These are phyloP conservation scores for bread wheat (Triticum aestivum) DNA, from an alignment of 176 grass and related monocot genomes.

Conservation along the genomic window IWGSC_CS_RefSeq_v2.1 NC_057805.1:488595897-488596396, in stretches of 20 bases:
- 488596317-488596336: slow-evolving; percentile 37
- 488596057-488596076: slow-evolving; percentile 31
- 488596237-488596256: slow-evolving; percentile 31
- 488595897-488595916: not conserved
- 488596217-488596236: slow-evolving; percentile 29
- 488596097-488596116: slow-evolving; percentile 60
- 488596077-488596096: slow-evolving; percentile 65
- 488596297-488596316: slow-evolving; percentile 40
- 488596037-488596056: slow-evolving; percentile 27
- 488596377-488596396: slow-evolving; percentile 35
- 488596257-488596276: slow-evolving; percentile 30
- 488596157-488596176: slow-evolving; percentile 36
- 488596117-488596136: slow-evolving; percentile 52
- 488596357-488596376: slow-evolving; percentile 63
- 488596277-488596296: slow-evolving; percentile 47
- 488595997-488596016: not conserved
- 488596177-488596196: slow-evolving; percentile 47
- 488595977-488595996: slow-evolving; percentile 17
- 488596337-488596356: slow-evolving; percentile 25
- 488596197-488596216: slow-evolving; percentile 12
- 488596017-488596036: slow-evolving; percentile 47
- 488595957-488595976: slow-evolving; percentile 42
- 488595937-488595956: slow-evolving; percentile 18
- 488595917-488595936: slow-evolving; percentile 48
- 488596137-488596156: slow-evolving; percentile 69